A percentile compares a stretch with the other conserved stretches of the same genome.
phyloP scores from a whole-genome alignment of 305 asterid genomes.

The Solanum hybrid region DNA sequence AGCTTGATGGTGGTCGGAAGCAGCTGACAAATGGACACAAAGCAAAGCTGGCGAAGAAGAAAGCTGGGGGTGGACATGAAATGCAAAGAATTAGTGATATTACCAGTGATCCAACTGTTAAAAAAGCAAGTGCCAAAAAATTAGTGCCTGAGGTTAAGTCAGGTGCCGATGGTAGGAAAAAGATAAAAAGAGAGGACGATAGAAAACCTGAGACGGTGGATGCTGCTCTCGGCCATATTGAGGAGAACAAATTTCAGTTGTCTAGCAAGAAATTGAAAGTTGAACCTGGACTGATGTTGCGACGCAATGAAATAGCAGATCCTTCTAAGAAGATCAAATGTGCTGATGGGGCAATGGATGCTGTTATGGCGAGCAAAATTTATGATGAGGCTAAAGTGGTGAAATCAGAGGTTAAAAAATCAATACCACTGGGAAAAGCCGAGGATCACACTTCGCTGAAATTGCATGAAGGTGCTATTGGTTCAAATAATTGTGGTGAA shows the following conservation, averaged over 20 bases:
- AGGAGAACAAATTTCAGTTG: constrained; percentile 31
- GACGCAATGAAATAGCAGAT: constrained; percentile 20
- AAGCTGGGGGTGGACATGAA: constrained; percentile 24
- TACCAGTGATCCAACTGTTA: constrained; percentile 20
- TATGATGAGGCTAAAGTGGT: constrained; percentile 27
- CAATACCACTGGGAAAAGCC: constrained; percentile 26
- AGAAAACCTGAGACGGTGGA: constrained; percentile 29
- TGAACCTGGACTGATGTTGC: constrained; percentile 36
- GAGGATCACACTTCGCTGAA: constrained; percentile 22
- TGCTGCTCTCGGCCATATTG: constrained; percentile 23
- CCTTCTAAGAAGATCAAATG: constrained; percentile 38
- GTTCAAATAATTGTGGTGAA: constrained; percentile 35
- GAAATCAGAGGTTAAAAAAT: constrained; percentile 27
- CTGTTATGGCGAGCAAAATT: constrained; percentile 26
- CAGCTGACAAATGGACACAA: constrained; percentile 44
- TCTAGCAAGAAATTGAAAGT: constrained; percentile 39
- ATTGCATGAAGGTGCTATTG: constrained; percentile 24
- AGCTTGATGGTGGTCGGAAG: constrained; percentile 24
- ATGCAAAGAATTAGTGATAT: constrained; percentile 20
- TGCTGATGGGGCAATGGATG: constrained; percentile 30
- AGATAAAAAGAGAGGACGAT: constrained; percentile 33
- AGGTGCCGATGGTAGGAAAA: constrained; percentile 28
- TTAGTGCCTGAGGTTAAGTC: constrained; percentile 26
- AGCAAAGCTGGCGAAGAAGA: constrained; percentile 33
- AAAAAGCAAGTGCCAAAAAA: constrained; percentile 28